Base-by-base conservation (phyloP, 2,329 filamentous ascomycete species). In the Xenosphaeropsis pyriputrescens region DNA sequence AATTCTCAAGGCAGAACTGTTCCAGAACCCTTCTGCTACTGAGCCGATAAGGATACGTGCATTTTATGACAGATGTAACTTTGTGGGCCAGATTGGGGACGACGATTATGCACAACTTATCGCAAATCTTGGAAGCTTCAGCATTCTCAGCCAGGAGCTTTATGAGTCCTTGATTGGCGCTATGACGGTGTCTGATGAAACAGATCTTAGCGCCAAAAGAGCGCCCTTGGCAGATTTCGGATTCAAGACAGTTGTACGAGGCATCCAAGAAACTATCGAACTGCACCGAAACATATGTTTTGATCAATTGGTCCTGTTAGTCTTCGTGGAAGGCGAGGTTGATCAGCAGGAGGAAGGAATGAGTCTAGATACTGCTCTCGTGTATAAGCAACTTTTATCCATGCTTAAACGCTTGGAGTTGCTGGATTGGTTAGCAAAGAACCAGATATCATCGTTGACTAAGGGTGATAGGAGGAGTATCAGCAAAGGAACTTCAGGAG, bases 301-400 rank as follows among this genome's bases (percentile, higher is more conserved):
- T 44, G 85, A 89, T 51, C 72, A 96, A 41, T 63, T 96, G 2
- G 69, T 91, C 2, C 68, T 98, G 6, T 67, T 93, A 13, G 70
- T 91, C 8, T 86, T 95, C 56, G 80, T 96, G 68, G 81, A 91
- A 54, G 79, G 78, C 30, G 85, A 91, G 52, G 72, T 84, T 38
- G 81, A 88, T 41, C 72, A 77, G 45, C 75, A 79, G 32, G 76
- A 85, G 31, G 72, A 82, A 13, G 73, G 73, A 2, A 63, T 76
- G 26, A 69, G 72, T 15, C 62, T 83, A 7, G 72, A 79, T 18
- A 79, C 91, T 41, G 74, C 80, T 36, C 72, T 79, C 35, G 73
- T 89, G 29, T 89, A 81, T 58, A 61, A 74, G 50, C 68, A 72
- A 34, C 66, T 95, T 5, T 64, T 91, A 26, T 63, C 67, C n/a